Base-by-base conservation (phyloP, 2,329 filamentous ascomycete species). In the Macrophomina pseudophaseolina region DNA sequence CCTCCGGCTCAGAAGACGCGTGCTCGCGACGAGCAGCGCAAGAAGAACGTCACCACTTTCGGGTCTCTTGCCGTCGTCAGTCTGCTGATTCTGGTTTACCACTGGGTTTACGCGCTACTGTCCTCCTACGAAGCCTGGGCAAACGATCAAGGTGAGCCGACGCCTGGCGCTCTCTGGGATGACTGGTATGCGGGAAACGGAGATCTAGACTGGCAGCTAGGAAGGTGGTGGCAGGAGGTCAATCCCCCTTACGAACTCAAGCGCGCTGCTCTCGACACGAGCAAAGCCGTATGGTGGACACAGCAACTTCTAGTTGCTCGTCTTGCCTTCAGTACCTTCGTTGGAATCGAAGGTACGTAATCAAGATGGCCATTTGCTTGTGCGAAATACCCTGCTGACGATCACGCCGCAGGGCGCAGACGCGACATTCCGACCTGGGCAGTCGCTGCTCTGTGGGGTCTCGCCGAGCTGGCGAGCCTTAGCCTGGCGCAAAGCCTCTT, bases 401-500 rank as follows among this genome's bases (percentile, higher is more conserved):
- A 11, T 48, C 18, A 32, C 18, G 40, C 46, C n/a, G 52, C 33
- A 82, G 81, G 80, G 28, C 82, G 83, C 52, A 80, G 86, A 69
- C 84, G 87, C 65, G 83, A 83, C 18, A 84, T 90, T 11, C 82
- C 85, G 0, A 77, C 83, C 62, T 76, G 65, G 6, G 73, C 72
- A 2, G 74, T 86, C 1, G 84, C 85, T 74, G 82, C 85, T 1
- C 90, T 88, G 70, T 80, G 89, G 67, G 74, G 83, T 14, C 76
- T 90, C n/a, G 84, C 84, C 16, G 86, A 89, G 64, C 78, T 87
- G 5, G 83, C 88, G 64, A 86, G 83, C 65, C 76, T 90, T 11
- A 87, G 86, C 0, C 89, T 86, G 70, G 86, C 87, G 2, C 84
- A 88, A 74, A 89, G 87, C 70, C 76, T 90, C 35, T 90, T 90